phyloP scores from a whole-genome alignment of 2,329 filamentous ascomycete species.

The Plectosphaerella cucumerina region DNA sequence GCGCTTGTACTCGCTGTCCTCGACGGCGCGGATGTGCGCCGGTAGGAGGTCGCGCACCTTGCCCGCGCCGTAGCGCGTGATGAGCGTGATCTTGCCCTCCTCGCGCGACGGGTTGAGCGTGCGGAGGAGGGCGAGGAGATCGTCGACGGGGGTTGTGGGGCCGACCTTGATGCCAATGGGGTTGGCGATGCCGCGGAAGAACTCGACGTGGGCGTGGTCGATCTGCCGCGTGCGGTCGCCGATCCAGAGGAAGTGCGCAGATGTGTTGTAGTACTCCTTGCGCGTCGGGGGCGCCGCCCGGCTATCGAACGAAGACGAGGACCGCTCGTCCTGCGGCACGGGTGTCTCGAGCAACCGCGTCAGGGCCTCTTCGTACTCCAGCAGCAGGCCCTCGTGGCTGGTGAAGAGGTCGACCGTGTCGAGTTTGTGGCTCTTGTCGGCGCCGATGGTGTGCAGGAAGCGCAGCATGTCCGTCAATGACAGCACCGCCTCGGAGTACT shows the following conservation, averaged over 20 bases:
- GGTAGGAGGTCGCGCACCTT: conserved; percentile 75
- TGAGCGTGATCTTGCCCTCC: conserved; percentile 89
- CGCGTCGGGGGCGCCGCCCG: conserved; percentile 32
- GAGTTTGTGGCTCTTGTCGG: conserved; percentile 77
- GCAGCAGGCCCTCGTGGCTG: conserved; percentile 87
- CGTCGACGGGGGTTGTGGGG: conserved; percentile 71
- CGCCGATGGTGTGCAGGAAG: conserved; percentile 92
- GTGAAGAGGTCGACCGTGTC: conserved; percentile 94
- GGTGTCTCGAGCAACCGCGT: conserved; percentile 72
- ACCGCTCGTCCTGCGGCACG: conserved; percentile 22
- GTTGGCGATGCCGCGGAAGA: conserved; percentile 93
- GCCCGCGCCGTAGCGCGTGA: conserved; percentile 85
- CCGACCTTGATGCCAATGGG: conserved; percentile 96
- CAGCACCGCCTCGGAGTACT: conserved; percentile 79
- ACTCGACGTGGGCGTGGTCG: conserved; percentile 91
- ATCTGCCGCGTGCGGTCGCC: conserved; percentile 93
- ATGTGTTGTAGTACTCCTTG: conserved; percentile 85
- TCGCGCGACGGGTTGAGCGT: conserved; percentile 80
- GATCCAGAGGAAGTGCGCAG: conserved; percentile 97
- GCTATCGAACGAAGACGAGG: conserved; percentile 27
- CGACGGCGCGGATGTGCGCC: conserved; percentile 82
- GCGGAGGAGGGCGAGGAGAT: conserved; percentile 76
- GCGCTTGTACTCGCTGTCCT: conserved; percentile 64
- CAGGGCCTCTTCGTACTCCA: conserved; percentile 90
- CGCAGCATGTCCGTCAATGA: conserved; percentile 87